A percentile compares a stretch with the other conserved stretches of the same genome.
Conservation (phyloP, 768 basidiomycete species). For the Termitomyces sp. region DNA sequence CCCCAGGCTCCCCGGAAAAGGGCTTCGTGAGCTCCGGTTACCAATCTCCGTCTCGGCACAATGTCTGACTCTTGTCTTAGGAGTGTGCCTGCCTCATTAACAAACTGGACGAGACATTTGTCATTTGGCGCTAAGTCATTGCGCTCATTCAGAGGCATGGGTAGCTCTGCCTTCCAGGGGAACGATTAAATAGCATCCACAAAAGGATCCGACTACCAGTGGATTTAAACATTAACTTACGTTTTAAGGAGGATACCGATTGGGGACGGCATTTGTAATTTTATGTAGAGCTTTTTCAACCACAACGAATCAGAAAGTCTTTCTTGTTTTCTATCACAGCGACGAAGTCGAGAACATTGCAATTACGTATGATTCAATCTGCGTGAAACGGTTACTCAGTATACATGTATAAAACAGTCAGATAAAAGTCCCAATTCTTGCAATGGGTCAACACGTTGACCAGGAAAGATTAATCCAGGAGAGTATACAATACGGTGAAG, state of each 20-base stretch:
- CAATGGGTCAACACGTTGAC: not conserved
- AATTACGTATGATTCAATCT: not conserved
- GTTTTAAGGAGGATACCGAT: not conserved
- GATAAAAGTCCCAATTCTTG: conserved; percentile 2
- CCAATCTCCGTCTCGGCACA: not conserved
- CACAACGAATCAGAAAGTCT: no score
- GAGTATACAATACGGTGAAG: not conserved
- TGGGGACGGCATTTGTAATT: not conserved
- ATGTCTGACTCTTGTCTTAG: conserved; percentile 3
- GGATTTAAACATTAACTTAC: not conserved
- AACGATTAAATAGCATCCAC: not conserved
- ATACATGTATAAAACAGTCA: not conserved
- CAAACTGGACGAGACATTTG: conserved; percentile 12
- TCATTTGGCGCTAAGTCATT: conserved; percentile 21
- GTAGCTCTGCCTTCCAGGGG: not conserved
- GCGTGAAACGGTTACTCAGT: not conserved
- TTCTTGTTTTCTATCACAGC: not conserved
- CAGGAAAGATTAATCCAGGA: not conserved
- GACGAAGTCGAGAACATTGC: not conserved
- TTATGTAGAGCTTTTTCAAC: not conserved
- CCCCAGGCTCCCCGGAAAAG: conserved; percentile 9
- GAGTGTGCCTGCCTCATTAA: conserved; percentile 3
- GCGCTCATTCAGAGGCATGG: conserved; percentile 13
- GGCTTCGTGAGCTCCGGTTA: conserved; percentile 8
- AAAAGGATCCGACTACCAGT: not conserved